These are phyloP conservation scores for Castanospermum australe DNA, from an alignment of 306 rosid genomes.

Conservation along the genomic window DNA sequence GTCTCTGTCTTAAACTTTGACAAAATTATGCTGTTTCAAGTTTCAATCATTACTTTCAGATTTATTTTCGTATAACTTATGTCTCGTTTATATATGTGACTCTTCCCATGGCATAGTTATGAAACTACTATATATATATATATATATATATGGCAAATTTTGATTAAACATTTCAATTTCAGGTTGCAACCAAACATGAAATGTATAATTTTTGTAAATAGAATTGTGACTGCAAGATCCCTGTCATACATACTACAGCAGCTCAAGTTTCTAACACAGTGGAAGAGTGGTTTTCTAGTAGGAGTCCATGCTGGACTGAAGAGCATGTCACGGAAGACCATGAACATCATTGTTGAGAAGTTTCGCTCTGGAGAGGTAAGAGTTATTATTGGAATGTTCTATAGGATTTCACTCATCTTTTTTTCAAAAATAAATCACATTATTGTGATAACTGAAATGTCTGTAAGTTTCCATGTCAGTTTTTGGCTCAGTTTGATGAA, in stretches of 20 bases:
- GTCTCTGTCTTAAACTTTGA: conserved; percentile 17
- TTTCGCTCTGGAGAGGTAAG: conserved; percentile 84
- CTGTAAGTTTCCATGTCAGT: not conserved
- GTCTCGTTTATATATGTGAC: not conserved
- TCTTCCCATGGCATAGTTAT: conserved; percentile 11
- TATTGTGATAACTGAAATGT: not conserved
- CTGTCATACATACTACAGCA: conserved; percentile 66
- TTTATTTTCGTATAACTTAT: conserved; percentile 2
- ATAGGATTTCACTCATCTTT: not conserved
- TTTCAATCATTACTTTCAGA: conserved; percentile 22
- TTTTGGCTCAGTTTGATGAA: conserved; percentile 3
- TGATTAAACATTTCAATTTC: conserved; percentile 33
- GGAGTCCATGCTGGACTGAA: conserved; percentile 80
- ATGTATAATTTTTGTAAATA: conserved; percentile 89
- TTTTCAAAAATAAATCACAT: not conserved
- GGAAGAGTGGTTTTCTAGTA: conserved; percentile 82
- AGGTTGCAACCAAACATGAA: conserved; percentile 73
- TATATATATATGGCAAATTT: not conserved
- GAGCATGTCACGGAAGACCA: conserved; percentile 75
- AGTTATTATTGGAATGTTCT: conserved; percentile 1
- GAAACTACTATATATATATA: not conserved
- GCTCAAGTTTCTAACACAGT: conserved; percentile 60
- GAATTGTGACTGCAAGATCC: conserved; percentile 84
- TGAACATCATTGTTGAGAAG: conserved; percentile 68
- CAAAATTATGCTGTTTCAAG: conserved; percentile 16